Conservation (phyloP, 2,329 filamentous ascomycete genomes). For the Aspergillus piperis region DNA sequence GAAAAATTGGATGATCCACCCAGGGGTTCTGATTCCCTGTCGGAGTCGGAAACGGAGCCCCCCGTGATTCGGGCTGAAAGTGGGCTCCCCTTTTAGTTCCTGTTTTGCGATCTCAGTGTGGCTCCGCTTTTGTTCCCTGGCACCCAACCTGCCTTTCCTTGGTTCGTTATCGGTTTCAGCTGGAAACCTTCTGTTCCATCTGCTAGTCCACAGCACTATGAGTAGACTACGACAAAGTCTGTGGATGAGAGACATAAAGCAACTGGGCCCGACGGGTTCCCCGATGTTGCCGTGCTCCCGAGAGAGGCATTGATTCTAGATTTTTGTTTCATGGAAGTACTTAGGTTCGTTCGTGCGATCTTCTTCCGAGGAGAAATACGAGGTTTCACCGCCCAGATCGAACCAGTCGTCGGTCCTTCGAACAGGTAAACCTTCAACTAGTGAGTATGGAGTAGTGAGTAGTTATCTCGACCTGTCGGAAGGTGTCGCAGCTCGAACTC, state of each 20-base stretch:
- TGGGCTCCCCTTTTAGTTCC: conserved; percentile 9
- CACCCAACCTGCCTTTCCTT: conserved; percentile 1
- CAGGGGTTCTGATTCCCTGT: conserved; percentile 30
- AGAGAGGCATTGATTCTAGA: too few species aligned
- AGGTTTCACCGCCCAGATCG: too few species aligned
- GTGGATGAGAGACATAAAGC: not conserved
- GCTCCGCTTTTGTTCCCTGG: conserved; percentile 12
- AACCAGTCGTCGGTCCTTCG: too few species aligned
- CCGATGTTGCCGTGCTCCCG: too few species aligned
- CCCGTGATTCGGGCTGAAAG: conserved; percentile 19
- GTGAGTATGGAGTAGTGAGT: too few species aligned
- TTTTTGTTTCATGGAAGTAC: too few species aligned
- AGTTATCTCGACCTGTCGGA: too few species aligned
- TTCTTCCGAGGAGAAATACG: too few species aligned
- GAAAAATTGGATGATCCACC: conserved; percentile 32
- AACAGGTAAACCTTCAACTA: too few species aligned
- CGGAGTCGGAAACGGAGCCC: conserved; percentile 22
- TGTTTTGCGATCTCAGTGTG: not conserved
- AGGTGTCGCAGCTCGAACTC: not conserved
- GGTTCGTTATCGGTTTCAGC: conserved; percentile 5
- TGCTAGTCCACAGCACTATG: not conserved
- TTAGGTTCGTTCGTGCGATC: too few species aligned
- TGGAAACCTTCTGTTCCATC: not conserved
- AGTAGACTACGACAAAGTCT: not conserved
- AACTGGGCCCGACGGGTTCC: too few species aligned